Evolutionary conservation across 179 eudicot genomes (phyloP), one percentile per base, ranked within the genome.

Genomic region (Actinidia chinensis): DNA sequence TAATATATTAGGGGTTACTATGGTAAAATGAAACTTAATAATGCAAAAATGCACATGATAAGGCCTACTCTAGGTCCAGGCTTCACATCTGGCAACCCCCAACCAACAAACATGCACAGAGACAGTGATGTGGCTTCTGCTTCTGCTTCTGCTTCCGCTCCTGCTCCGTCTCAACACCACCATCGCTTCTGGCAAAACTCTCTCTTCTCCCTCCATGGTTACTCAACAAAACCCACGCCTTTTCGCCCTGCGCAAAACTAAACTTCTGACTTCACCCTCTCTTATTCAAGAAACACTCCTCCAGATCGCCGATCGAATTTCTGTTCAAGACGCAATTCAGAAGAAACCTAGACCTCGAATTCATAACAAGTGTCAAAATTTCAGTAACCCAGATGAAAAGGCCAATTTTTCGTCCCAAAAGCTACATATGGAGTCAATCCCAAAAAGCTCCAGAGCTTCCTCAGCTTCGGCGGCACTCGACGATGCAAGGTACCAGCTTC

Each of bases 361-460:
- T 79, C 44, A 79, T 71, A 58, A 15, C 43, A 71, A 22, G 22
- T 33, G 1, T 22, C 80, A 36, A 79, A 56, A 59, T 71, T 82
- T 40, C 79, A 59, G 44, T 47, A 22, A n/a, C 77, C 76, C 87
- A 47, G 84, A 85, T 55, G 66, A 61, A 9, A 84, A 74, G 70
- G 52, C 77, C 40, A 8, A 3, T 7, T 48, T 80, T 59, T 50
- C 83, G n/a, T 6, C 74, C 85, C 43, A 88, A 85, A 71, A 70
- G 50, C 72, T 71, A 83, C 80, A 68, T 90, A 11, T 95, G 99
- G 99, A n/a, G 93, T 95, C 76, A 95, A 95, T 77, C 99, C 99
- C 50, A 89, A 81, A 9, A 88, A 88, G n/a, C 82, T 88, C 95
- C 78, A 82, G 88, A 79, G 93, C 98, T n/a, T 42, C 52, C 91